Base-by-base conservation (phyloP, 164 flowering plant species). In the Sextonia rubra region DNA sequence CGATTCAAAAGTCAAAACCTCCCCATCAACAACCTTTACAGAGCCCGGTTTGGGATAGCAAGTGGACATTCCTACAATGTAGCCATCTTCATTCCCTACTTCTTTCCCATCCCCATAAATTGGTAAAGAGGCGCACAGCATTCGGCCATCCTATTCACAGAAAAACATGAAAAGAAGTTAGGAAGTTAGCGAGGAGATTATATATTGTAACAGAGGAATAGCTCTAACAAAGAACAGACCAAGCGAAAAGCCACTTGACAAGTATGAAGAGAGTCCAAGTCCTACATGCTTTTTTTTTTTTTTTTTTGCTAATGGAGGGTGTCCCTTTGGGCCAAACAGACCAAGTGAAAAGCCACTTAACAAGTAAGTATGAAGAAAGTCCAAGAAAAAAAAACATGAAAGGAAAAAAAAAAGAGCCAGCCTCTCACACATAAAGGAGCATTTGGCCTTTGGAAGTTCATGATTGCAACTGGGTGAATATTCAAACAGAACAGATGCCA, bases 21-120 rank as follows among this genome's bases (percentile, higher is more conserved):
- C 97, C 24, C 92, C 90, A 60, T 85, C 77, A 22, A 75, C 52
- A 37, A 91, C 82, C 74, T 82, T 81, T 74, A 88, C 78, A 5
- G 95, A 81, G 18, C 92, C 92, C 9, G 93, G 91, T 64, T 82
- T 56, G 55, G 98, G 98, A 77, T 90, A 91, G 77, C 97, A 94
- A 0, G 93, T 83, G 7, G 96, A 84, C 97, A 94, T 94, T 73
- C 98, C 98, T 20, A 90, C 92, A 61, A 93, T 85, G 72, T 90
- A 93, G 62, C 91, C 96, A 74, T 80, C 84, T 73, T 91, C 97
- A 66, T 94, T 81, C 68, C 97, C 97, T 24, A 84, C 82, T 77
- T 89, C 88, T 15, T 75, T 72, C 25, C 98, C 97, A 23, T 83
- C 65, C 64, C 98, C 98, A 73, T 92, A 94, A 56, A 72, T 70